These are phyloP conservation scores for Microcos paniculata DNA, from an alignment of 345 rosid genomes.

Conservation along the genomic window DNA sequence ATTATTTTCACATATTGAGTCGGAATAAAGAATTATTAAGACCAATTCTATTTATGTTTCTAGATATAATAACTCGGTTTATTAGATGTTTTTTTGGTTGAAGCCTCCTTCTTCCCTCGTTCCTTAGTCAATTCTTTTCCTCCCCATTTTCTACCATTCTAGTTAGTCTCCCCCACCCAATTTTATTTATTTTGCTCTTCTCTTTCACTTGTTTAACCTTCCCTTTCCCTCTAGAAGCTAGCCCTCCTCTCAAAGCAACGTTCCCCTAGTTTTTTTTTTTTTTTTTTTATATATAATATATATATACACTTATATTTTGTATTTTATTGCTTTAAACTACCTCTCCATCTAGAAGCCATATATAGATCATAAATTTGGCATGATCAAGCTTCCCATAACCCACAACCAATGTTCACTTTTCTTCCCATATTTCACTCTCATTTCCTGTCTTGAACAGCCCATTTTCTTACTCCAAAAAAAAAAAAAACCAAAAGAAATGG, in stretches of 20 bases:
- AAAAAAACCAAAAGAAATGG: not conserved
- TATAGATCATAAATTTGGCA: not conserved
- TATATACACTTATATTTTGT: too few relatives aligned
- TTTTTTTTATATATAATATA: too few relatives aligned
- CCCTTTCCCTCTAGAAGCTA: not conserved
- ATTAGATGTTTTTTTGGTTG: not conserved
- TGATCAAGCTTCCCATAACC: not conserved
- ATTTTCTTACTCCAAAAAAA: not conserved
- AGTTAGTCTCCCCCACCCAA: not conserved
- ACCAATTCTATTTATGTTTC: not conserved
- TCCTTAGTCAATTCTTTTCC: not conserved
- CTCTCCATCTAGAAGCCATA: constrained; percentile 4
- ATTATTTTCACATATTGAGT: too few relatives aligned
- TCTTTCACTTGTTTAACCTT: not conserved
- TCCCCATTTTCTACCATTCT: not conserved
- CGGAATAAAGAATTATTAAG: not conserved
- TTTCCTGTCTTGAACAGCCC: not conserved
- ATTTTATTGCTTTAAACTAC: not conserved
- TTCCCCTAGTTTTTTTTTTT: too few relatives aligned
- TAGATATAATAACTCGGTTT: not conserved
- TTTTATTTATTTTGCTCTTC: not conserved
- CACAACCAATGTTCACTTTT: not conserved
- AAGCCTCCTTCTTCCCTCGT: not conserved
- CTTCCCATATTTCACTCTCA: not conserved
- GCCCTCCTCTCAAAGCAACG: not conserved